phyloP scores from a whole-genome alignment of 192 early-diverging fungal species.

The Backusella westeae region DNA sequence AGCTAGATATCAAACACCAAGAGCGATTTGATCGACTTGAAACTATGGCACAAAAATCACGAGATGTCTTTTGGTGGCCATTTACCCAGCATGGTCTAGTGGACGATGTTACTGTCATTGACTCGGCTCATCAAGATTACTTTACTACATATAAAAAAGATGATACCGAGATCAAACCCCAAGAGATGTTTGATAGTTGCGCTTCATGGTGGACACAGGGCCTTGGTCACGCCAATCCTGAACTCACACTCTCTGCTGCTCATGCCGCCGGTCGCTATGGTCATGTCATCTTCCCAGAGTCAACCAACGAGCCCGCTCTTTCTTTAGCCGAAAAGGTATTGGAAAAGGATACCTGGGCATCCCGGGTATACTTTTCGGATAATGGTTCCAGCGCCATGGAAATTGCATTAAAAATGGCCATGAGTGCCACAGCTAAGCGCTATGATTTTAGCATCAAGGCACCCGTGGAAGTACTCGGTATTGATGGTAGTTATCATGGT shows the following conservation, averaged over 20 bases:
- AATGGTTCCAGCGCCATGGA: constrained; percentile 82
- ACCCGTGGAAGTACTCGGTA: constrained; percentile 59
- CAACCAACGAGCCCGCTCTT: constrained; percentile 63
- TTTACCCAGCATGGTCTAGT: constrained; percentile 71
- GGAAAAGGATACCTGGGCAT: constrained; percentile 59
- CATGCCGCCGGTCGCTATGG: constrained; percentile 75
- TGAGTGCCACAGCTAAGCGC: constrained; percentile 48
- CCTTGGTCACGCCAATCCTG: constrained; percentile 66
- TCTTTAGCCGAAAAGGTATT: constrained; percentile 58
- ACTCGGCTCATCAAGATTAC: constrained; percentile 69
- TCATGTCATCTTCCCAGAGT: constrained; percentile 79
- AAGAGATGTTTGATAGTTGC: constrained; percentile 69
- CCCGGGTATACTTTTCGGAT: constrained; percentile 77
- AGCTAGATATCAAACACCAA: constrained; percentile 48
- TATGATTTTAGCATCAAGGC: constrained; percentile 32
- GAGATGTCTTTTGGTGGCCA: constrained; percentile 73
- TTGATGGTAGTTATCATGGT: constrained; percentile 82
- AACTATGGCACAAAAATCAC: constrained; percentile 46
- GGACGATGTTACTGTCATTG: constrained; percentile 64
- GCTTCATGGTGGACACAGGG: constrained; percentile 85
- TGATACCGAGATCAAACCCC: background rate
- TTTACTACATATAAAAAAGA: constrained; percentile 49
- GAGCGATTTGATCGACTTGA: constrained; percentile 55
- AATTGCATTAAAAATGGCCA: constrained; percentile 80
- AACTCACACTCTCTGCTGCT: constrained; percentile 57